phyloP scores from a whole-genome alignment of 2,329 filamentous ascomycete genomes.

The Sporothrix brunneoviolacea region DNA sequence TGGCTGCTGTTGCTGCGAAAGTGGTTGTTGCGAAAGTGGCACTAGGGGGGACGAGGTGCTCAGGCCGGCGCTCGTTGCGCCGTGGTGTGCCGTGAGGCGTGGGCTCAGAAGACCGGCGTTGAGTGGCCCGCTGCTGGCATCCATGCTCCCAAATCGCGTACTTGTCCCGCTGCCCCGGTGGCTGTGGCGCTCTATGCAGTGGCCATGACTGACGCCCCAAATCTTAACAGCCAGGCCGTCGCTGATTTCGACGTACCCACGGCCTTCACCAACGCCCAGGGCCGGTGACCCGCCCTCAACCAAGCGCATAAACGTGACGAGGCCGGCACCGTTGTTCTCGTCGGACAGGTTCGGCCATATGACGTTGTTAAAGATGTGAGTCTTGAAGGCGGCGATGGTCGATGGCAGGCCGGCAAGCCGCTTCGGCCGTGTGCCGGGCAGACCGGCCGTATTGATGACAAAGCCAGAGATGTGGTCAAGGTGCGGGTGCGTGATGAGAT shows the following conservation, averaged over 20 bases:
- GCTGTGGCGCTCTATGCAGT: conserved; percentile 69
- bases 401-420: conserved; percentile 76
- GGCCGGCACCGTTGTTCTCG: conserved; percentile 87
- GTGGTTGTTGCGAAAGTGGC: conserved; percentile 8
- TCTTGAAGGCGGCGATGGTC: conserved; percentile 88
- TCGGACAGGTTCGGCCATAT: conserved; percentile 98
- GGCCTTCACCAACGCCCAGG: conserved; percentile 69
- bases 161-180: conserved; percentile 56
- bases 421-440: conserved; percentile 76
- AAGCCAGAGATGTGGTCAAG: conserved; percentile 89
- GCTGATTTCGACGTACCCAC: conserved; percentile 81
- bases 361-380: conserved; percentile 93
- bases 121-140: conserved; percentile 29
- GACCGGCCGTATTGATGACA: conserved; percentile 84
- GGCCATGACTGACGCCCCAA: conserved; percentile 82
- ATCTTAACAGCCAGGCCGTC: conserved; percentile 85
- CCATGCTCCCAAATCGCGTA: conserved; percentile 44
- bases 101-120: conserved; percentile 21
- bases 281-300: conserved; percentile 83
- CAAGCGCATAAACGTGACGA: conserved; percentile 84
- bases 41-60: too few relatives aligned
- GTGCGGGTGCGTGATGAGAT: conserved; percentile 94
- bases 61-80: conserved; percentile 18
- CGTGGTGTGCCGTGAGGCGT: conserved; percentile 22
- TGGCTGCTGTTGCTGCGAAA: conserved; percentile 6